Evolutionary conservation across 2,329 filamentous ascomycete genomes (phyloP), one percentile per base, ranked within the genome.

Genomic region (Colletotrichum limetticola): DNA sequence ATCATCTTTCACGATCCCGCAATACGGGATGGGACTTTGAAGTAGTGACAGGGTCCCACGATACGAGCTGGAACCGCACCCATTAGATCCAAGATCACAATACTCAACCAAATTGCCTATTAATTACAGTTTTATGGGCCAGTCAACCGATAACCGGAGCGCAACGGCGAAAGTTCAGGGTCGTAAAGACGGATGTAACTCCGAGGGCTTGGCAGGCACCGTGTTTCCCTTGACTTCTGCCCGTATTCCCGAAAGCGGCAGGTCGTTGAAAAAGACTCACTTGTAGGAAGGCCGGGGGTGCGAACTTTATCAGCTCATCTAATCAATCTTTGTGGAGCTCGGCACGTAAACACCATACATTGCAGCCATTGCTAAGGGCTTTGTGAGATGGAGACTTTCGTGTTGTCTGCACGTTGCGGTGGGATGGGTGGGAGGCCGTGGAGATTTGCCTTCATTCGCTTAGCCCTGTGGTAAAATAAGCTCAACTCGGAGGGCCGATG

Each of bases 251-350:
- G 52, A 26, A 56, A 72, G 58, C n/a, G 69, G 66, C 58, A 68
- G 66, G 66, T 68, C 58, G 58, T 63, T 24, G 46, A 37, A 62
- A 63, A 63, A 56, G 57, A 49, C 58, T 68, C 66, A 56, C 28
- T 4, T 19, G 12, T 56, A 22, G 19, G 12, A 32, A 52, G 46
- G 16, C 7, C 42, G 5, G 32, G 37, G 26, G 16, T 19, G 11
- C 19, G 52, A 63, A 64, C 42, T 35, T 64, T 68, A 72, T 72
- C 69, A 72, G 69, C 63, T 60, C 59, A 72, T 68, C 69, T 68
- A 72, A 68, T 72, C 53, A 63, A 63, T 75, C 74, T 0, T 28
- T 56, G 59, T 56, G 66, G 66, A 49, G 58, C 58, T 7, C 12
- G 11, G 16, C 5, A 62, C 30, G 57, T 49, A 68, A 49, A 32